A percentile compares a stretch with the other conserved stretches of the same genome.
Evolutionary conservation across 75 land plant species (phyloP).

Genomic region (Isoetes taiwanensis): DNA sequence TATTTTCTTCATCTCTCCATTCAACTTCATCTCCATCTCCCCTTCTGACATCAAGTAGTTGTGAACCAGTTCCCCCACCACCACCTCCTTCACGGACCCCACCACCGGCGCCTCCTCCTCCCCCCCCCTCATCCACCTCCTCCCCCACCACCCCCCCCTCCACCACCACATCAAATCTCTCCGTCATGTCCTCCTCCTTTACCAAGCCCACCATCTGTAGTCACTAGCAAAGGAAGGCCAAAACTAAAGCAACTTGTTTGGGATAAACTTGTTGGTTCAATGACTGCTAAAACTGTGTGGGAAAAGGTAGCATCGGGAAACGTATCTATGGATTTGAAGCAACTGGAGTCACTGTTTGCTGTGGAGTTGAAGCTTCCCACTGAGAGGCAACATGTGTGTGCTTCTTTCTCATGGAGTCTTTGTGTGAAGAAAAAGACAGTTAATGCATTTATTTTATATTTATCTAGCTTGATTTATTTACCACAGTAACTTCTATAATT

Average conservation of each 20-base stretch:
- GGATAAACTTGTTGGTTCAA: slow-evolving; percentile 16
- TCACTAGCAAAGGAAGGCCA: slow-evolving; percentile 4
- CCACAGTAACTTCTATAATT: not conserved
- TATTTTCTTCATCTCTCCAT: not conserved
- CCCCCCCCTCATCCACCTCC: slow-evolving; percentile 11
- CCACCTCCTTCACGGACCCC: not conserved
- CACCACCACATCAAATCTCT: not conserved
- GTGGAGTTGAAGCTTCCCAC: not conserved
- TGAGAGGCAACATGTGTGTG: not conserved
- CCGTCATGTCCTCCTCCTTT: not conserved
- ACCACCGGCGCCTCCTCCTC: slow-evolving; percentile 8
- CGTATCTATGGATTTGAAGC: slow-evolving; percentile 19
- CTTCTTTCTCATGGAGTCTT: not conserved
- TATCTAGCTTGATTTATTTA: not conserved
- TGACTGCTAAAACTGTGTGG: slow-evolving; percentile 22
- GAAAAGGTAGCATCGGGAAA: slow-evolving; percentile 9
- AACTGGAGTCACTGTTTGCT: slow-evolving; percentile 25
- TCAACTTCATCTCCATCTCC: slow-evolving; percentile 6
- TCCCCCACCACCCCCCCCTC: not conserved
- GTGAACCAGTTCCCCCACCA: not conserved
- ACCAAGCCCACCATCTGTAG: not conserved
- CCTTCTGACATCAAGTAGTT: not conserved
- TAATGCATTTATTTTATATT: no score
- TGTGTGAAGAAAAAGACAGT: no score
- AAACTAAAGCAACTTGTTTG: slow-evolving; percentile 29